phyloP scores from a whole-genome alignment of 768 basidiomycete genomes.

The Pholiota microspora region DNA sequence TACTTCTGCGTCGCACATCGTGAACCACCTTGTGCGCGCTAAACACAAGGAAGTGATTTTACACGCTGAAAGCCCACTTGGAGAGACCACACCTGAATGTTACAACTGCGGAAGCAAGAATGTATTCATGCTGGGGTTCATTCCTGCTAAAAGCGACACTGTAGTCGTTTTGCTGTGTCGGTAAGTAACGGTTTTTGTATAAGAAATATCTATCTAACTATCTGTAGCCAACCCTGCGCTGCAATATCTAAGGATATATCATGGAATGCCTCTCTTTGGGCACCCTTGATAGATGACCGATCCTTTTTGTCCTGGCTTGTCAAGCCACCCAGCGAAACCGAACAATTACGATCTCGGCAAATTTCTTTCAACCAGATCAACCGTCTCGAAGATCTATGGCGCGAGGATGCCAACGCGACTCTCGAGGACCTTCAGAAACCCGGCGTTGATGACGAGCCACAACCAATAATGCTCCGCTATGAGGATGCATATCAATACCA shows the following conservation, averaged over 20 bases:
- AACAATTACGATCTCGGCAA: constrained; percentile 94
- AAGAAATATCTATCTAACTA: neutral
- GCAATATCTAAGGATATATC: constrained; percentile 97
- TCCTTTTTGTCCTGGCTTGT: constrained; percentile 99
- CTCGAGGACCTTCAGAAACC: constrained; percentile 97
- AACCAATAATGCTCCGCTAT: constrained; percentile 85
- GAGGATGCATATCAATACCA: constrained; percentile 99
- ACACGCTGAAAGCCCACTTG: constrained; percentile 92
- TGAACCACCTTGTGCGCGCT: constrained; percentile 97
- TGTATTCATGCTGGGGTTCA: constrained; percentile 99
- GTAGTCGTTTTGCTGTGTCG: constrained; percentile 97
- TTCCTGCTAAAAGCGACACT: constrained; percentile 98
- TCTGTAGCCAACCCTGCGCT: constrained; percentile 89
- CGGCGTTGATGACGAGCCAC: constrained; percentile 97
- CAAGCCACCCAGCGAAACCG: constrained; percentile 94
- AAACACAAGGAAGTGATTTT: constrained; percentile 99
- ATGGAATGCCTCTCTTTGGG: constrained; percentile 98
- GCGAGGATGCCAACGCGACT: constrained; percentile 91
- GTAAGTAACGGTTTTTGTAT: constrained; percentile 43
- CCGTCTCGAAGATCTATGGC: constrained; percentile 96
- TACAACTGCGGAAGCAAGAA: constrained; percentile 99
- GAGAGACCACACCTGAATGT: constrained; percentile 97
- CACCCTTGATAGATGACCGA: constrained; percentile 96
- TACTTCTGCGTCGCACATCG: constrained; percentile 97
- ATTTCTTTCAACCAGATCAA: constrained; percentile 98